Evolutionary conservation across 2,329 filamentous ascomycete species (phyloP).

Genomic region (Bipolaris zeicola): DNA sequence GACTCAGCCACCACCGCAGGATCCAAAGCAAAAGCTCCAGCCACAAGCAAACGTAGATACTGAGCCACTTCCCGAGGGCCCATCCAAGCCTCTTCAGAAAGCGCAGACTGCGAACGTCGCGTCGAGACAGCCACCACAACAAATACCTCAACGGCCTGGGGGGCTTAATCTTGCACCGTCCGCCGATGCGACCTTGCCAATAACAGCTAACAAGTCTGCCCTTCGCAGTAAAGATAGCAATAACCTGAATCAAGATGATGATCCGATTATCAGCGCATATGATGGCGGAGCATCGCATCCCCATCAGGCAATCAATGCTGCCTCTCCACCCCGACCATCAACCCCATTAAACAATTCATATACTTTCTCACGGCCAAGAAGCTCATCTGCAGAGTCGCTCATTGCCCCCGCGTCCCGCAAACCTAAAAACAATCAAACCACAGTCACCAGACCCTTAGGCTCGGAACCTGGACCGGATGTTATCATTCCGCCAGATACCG

Average conservation of each 20-base stretch:
- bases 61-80: conserved; percentile 29
- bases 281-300: conserved; percentile 34
- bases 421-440: conserved; percentile 18
- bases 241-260: conserved; percentile 12
- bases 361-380: conserved; percentile 18
- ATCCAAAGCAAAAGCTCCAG: conserved; percentile 16
- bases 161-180: conserved; percentile 34
- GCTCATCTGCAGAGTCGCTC: conserved; percentile 29
- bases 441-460: conserved; percentile 24
- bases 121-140: conserved; percentile 22
- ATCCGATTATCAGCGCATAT: conserved; percentile 15
- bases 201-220: conserved; percentile 26
- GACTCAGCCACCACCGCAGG: conserved; percentile 23
- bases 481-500: conserved; percentile 26
- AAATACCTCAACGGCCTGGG: conserved; percentile 23
- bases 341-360: conserved; percentile 33
- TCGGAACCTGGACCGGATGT: conserved; percentile 26
- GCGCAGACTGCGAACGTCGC: conserved; percentile 19
- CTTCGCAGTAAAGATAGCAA: conserved; percentile 17
- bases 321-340: conserved; percentile 41
- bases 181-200: conserved; percentile 25
- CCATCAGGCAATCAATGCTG: conserved; percentile 38
- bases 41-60: conserved; percentile 25
- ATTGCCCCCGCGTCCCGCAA: conserved; percentile 22
- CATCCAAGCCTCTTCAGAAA: conserved; percentile 27